Evolutionary conservation across 257 asterid genomes (phyloP).

Genomic region (Cynanchum wilfordii): DNA sequence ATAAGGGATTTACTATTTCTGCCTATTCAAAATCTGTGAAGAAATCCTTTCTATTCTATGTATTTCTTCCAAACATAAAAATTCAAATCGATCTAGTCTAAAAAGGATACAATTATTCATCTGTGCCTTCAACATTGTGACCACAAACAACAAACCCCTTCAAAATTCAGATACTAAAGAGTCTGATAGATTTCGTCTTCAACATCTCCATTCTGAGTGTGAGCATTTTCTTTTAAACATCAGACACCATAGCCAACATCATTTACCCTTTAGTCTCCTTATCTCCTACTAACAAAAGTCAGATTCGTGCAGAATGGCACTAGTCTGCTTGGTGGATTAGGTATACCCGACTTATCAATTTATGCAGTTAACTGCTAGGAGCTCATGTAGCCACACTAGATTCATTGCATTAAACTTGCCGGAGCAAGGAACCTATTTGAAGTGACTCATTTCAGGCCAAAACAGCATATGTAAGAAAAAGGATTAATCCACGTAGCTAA

Average conservation of each 20-base stretch:
- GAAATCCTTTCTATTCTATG: neutral
- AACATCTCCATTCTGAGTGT: neutral
- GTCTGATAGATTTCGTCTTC: neutral
- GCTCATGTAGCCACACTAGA: too few species aligned
- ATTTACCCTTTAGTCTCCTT: neutral
- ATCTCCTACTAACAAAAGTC: neutral
- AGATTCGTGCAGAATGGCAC: neutral
- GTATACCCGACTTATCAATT: neutral
- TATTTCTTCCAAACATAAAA: neutral
- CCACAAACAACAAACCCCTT: neutral
- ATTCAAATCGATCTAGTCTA: neutral
- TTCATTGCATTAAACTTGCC: too few species aligned
- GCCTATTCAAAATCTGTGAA: neutral
- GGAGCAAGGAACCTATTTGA: neutral
- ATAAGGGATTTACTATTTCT: neutral
- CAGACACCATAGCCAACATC: neutral
- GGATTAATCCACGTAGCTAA: neutral
- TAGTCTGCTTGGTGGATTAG: neutral
- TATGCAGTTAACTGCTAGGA: neutral
- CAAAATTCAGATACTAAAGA: neutral
- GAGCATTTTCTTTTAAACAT: neutral
- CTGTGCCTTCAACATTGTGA: neutral
- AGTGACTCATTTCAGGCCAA: neutral
- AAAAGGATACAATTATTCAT: neutral
- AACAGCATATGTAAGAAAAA: neutral